Evolutionary conservation across 768 basidiomycete species (phyloP).

Genomic region (Leccinum broughii): DNA sequence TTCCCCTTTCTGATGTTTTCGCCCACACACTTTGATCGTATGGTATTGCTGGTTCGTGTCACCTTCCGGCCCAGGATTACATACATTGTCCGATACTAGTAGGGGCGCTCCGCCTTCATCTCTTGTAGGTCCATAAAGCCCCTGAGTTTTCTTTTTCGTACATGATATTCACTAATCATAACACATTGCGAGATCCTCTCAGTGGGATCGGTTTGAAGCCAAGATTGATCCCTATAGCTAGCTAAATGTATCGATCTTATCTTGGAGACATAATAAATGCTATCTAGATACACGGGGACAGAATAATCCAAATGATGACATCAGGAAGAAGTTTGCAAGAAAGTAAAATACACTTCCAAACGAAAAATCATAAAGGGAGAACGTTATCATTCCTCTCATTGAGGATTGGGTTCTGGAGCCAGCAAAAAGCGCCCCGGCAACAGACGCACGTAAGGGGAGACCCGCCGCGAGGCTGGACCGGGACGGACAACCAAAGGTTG

Average conservation of each 20-base stretch:
- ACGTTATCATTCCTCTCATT: not conserved
- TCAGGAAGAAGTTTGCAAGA: not conserved
- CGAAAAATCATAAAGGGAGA: not conserved
- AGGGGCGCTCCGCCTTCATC: not conserved
- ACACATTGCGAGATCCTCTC: not conserved
- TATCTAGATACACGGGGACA: slow-evolving; percentile 1
- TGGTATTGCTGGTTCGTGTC: not conserved
- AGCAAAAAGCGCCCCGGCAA: slow-evolving; percentile 18
- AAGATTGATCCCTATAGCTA: not conserved
- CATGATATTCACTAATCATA: not conserved
- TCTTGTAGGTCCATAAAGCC: not conserved
- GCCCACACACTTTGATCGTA: too few relatives aligned
- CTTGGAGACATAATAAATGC: not conserved
- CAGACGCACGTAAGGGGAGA: slow-evolving; percentile 24
- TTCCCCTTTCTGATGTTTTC: not conserved
- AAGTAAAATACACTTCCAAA: not conserved
- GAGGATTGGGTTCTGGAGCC: slow-evolving; percentile 14
- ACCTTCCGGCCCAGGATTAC: not conserved
- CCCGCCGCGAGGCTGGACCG: slow-evolving; percentile 4
- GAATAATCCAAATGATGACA: not conserved
- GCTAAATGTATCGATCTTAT: slow-evolving; percentile 1
- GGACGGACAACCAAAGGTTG: slow-evolving; percentile 15
- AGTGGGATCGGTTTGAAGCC: not conserved
- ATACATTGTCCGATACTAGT: not conserved
- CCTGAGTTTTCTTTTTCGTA: not conserved